phyloP scores from a whole-genome alignment of 2,329 filamentous ascomycete species.

The Thielaviopsis ethacetica region DNA sequence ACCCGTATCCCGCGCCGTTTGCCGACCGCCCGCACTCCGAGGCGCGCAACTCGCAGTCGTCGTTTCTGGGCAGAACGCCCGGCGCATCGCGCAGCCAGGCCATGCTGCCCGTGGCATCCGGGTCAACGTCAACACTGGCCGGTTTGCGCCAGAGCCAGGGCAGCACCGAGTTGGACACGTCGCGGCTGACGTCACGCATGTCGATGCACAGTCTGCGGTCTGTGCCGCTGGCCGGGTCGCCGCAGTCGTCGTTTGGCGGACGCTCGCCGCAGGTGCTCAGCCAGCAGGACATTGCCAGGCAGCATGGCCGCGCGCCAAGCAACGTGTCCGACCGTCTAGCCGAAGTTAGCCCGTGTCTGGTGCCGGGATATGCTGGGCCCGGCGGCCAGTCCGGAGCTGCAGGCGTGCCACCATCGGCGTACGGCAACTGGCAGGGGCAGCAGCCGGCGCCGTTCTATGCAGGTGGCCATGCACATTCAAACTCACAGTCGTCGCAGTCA shows the following conservation, averaged over 20 bases:
- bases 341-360: neutral
- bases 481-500: neutral
- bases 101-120: neutral
- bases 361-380: neutral
- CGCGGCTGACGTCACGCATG: neutral
- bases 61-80: neutral
- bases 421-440: neutral
- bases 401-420: neutral
- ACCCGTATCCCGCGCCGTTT: conserved; percentile 1
- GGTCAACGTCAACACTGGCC: neutral
- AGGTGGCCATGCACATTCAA: neutral
- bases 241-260: conserved; percentile 1
- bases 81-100: neutral
- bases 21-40: conserved; percentile 1
- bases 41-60: conserved; percentile 2
- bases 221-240: neutral
- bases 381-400: neutral
- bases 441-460: neutral
- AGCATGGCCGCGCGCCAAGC: conserved; percentile 1
- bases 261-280: neutral
- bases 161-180: neutral
- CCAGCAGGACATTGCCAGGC: neutral
- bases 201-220: conserved; percentile 5
- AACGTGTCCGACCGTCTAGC: neutral
- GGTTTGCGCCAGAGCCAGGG: neutral